Evolutionary conservation across 345 rosid genomes (phyloP).

Genomic region (Aethionema arabicum): DNA sequence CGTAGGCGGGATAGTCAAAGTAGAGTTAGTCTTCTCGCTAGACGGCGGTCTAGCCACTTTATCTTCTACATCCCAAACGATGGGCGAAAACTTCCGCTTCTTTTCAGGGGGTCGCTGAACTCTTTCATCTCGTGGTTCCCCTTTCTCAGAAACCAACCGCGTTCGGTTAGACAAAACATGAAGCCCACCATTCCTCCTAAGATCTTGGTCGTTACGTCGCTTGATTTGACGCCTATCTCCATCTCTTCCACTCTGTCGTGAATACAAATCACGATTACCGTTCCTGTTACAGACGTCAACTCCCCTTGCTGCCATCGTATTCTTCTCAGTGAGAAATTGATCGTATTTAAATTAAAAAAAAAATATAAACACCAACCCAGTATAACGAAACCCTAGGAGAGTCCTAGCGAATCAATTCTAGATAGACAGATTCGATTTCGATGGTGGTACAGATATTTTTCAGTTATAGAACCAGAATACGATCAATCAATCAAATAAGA

Average conservation of each 20-base stretch:
- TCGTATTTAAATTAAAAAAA: conserved; percentile 39
- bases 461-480: conserved; percentile 24
- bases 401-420: conserved; percentile 31
- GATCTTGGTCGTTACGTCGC: conserved; percentile 3
- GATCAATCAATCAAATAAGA: conserved; percentile 17
- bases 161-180: neutral
- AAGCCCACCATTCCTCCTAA: conserved; percentile 27
- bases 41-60: conserved; percentile 31
- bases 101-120: conserved; percentile 45
- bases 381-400: conserved; percentile 13
- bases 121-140: conserved; percentile 23
- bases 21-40: conserved; percentile 25
- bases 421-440: conserved; percentile 24
- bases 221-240: conserved; percentile 27
- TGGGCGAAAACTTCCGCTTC: conserved; percentile 65
- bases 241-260: conserved; percentile 21
- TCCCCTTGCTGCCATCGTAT: conserved; percentile 78
- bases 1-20: conserved; percentile 19
- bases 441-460: conserved; percentile 10
- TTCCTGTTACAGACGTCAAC: conserved; percentile 45
- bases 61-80: conserved; percentile 49
- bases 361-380: conserved; percentile 13
- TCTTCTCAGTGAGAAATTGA: conserved; percentile 56
- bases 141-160: conserved; percentile 21
- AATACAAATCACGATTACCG: conserved; percentile 28